Percentiles rank a stretch among this genome's conserved stretches.
phyloP scores from a whole-genome alignment of 441 rosid genomes.

The Bocquillonia castaneifolia region DNA sequence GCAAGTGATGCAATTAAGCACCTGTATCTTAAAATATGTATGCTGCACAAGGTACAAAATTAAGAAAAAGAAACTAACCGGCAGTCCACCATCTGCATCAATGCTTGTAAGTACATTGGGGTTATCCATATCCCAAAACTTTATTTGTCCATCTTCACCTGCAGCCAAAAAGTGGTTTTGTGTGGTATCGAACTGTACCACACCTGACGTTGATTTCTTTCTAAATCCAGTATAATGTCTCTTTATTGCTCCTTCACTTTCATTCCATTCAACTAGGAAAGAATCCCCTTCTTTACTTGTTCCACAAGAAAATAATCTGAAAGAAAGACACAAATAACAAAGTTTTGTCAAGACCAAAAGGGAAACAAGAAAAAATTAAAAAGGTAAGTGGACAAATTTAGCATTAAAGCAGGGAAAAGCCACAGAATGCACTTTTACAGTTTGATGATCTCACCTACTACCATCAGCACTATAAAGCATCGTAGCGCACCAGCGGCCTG shows the following conservation, averaged over 20 bases:
- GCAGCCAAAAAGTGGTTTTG: constrained; percentile 85
- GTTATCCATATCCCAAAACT: constrained; percentile 89
- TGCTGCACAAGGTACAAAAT: constrained; percentile 10
- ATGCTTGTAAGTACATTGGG: constrained; percentile 45
- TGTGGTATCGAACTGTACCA: constrained; percentile 74
- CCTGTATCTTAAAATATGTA: constrained; percentile 13
- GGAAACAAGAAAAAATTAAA: neutral
- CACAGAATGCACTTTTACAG: neutral
- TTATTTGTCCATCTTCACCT: constrained; percentile 78
- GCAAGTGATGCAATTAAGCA: constrained; percentile 26
- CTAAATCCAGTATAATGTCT: constrained; percentile 62
- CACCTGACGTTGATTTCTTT: constrained; percentile 51
- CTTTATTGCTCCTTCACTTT: constrained; percentile 81
- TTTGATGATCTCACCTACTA: constrained; percentile 44
- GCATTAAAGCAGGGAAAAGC: neutral
- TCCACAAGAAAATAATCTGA: constrained; percentile 89
- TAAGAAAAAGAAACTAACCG: constrained; percentile 46
- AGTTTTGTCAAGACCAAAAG: constrained; percentile 10
- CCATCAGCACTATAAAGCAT: constrained; percentile 94
- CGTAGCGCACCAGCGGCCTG: constrained; percentile 70
- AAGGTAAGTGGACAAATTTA: neutral
- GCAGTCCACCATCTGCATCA: constrained; percentile 89
- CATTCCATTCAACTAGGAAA: constrained; percentile 85
- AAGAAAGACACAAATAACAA: constrained; percentile 11
- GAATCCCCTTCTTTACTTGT: constrained; percentile 87